Base-by-base conservation (phyloP, 352 stramenopile genomes). In the Phytophthora cactorum region DNA sequence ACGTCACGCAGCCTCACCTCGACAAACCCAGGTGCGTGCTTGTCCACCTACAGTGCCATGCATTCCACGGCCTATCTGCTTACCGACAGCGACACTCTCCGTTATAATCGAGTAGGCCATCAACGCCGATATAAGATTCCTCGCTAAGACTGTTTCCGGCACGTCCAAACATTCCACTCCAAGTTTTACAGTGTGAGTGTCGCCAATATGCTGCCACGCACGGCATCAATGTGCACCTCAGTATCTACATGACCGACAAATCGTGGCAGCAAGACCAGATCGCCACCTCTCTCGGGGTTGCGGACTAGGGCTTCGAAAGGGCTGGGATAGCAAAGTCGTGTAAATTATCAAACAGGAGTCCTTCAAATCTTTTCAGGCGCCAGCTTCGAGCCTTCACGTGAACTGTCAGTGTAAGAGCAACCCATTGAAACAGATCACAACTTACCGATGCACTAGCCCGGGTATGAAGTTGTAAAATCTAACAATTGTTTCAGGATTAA, bases 31-130 rank as follows among this genome's bases (percentile, higher is more conserved):
- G 53, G 47, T 4, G 45, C 59, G 25, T 73, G 82, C 52, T 70
- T 88, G 63, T 77, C 77, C 39, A 89, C 79, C 55, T 91, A 91
- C 70, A 74, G 72, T 38, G 78, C 82, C 39, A 88, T 89, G 70
- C 82, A 91, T 66, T 86, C 78, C 41, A 57, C 56, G 41, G 59
- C 73, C 41, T 91, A 91, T 56, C 82, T 81, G 46, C 67, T 22
- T 89, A 72, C 58, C 10, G 73, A 60, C 25, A 78, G 76, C 44
- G 68, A 75, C 10, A 73, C 62, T 4, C 56, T 68, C 45, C 50
- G 67, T 72, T 22, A 63, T 68, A 10, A 65, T 86, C 17, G 61
- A 68, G 17, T 47, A 70, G 9, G 64, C 67, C 17, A 78, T 87
- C 22, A 72, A 88, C 32, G 54, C 75, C 15, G 83, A 90, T 53